These are phyloP conservation scores for Abrus precatorius DNA, from an alignment of 306 rosid genomes.

Conservation along the genomic window DNA sequence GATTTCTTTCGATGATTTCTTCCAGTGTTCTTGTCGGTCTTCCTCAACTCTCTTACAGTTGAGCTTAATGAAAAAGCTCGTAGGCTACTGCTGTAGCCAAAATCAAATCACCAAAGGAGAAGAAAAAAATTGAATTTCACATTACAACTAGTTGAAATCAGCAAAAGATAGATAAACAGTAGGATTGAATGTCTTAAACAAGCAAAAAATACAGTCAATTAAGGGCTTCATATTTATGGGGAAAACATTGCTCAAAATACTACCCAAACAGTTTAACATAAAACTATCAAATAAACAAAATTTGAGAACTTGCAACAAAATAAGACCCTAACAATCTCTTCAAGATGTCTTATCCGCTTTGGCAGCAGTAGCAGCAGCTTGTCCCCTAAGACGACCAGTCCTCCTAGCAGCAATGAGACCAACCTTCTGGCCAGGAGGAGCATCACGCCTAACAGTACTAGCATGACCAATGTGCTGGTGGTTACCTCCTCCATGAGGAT, in stretches of 20 bases:
- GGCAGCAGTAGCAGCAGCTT: slow-evolving; percentile 80
- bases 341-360: slow-evolving; percentile 72
- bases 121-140: not conserved
- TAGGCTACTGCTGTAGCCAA: not conserved
- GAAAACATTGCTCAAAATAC: slow-evolving; percentile 33
- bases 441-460: slow-evolving; percentile 77
- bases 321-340: slow-evolving; percentile 33
- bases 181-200: slow-evolving; percentile 12
- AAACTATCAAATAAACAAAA: slow-evolving; percentile 40
- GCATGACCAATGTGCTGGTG: slow-evolving; percentile 93
- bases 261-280: slow-evolving; percentile 6
- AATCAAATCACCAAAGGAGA: no score
- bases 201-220: slow-evolving; percentile 16
- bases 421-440: slow-evolving; percentile 89
- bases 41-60: no score
- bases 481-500: slow-evolving; percentile 97
- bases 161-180: not conserved
- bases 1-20: no score
- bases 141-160: not conserved
- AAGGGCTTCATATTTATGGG: slow-evolving; percentile 17
- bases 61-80: not conserved
- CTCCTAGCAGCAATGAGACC: slow-evolving; percentile 88
- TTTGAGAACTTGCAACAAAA: slow-evolving; percentile 17
- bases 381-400: slow-evolving; percentile 87
- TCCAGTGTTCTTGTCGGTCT: no score